Conservation (phyloP, 2,329 filamentous ascomycete genomes). For the Penicillium sp. region DNA sequence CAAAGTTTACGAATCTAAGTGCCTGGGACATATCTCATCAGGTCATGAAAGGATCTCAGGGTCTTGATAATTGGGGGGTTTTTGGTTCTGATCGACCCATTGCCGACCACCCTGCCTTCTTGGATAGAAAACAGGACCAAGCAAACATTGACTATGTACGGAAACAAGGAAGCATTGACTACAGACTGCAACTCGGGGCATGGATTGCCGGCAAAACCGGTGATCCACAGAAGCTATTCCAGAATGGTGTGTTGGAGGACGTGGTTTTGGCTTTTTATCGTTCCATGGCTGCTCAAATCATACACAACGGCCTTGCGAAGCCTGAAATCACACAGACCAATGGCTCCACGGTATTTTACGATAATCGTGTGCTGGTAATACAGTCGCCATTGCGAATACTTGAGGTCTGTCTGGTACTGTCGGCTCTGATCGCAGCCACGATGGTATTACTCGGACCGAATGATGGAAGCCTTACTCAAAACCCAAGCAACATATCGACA, state of each 20-base stretch:
- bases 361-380: slow-evolving; percentile 8
- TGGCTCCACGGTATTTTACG: background rate
- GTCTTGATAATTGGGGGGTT: background rate
- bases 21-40: background rate
- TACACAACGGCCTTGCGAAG: slow-evolving; percentile 7
- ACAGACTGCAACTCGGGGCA: slow-evolving; percentile 1
- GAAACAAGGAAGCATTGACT: background rate
- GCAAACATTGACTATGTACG: background rate
- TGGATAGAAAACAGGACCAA: background rate
- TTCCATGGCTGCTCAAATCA: slow-evolving; percentile 11
- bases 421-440: background rate
- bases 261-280: slow-evolving; percentile 5
- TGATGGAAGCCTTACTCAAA: background rate
- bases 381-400: slow-evolving; percentile 10
- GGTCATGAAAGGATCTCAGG: background rate
- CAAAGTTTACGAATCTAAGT: background rate
- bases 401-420: slow-evolving; percentile 8
- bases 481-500: slow-evolving; percentile 7
- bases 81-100: background rate
- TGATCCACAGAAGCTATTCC: background rate
- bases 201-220: background rate
- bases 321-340: background rate
- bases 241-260: background rate
- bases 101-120: background rate
- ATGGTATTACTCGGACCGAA: slow-evolving; percentile 4